A percentile compares a stretch with the other conserved stretches of the same genome.
These are phyloP conservation scores for Penicillium salamii DNA, from an alignment of 495 filamentous ascomycete genomes.

Conservation along the genomic window DNA sequence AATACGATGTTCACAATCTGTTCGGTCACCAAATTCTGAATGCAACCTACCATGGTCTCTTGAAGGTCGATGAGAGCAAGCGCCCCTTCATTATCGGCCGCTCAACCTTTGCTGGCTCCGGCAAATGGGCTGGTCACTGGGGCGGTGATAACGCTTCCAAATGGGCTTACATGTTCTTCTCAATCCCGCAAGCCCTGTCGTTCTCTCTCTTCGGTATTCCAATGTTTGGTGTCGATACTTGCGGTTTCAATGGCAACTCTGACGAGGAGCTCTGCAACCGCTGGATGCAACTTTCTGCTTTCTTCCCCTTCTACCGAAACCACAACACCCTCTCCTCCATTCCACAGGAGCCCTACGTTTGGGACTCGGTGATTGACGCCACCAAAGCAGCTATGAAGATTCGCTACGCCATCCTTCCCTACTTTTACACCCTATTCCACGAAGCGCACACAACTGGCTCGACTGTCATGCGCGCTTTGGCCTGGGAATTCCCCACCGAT, in stretches of 20 bases:
- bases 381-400: constrained; percentile 67
- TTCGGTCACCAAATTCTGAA: constrained; percentile 74
- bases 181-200: constrained; percentile 75
- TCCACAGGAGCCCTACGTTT: constrained; percentile 74
- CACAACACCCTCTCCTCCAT: constrained; percentile 66
- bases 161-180: constrained; percentile 71
- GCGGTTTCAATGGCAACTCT: constrained; percentile 72
- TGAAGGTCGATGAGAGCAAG: constrained; percentile 58
- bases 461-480: constrained; percentile 77
- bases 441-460: constrained; percentile 63
- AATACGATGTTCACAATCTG: constrained; percentile 82
- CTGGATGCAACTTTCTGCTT: constrained; percentile 84
- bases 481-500: constrained; percentile 83
- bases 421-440: constrained; percentile 80
- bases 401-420: constrained; percentile 71
- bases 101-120: constrained; percentile 76
- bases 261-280: constrained; percentile 75
- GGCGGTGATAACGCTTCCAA: constrained; percentile 75
- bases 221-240: constrained; percentile 84
- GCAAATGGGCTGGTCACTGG: constrained; percentile 85
- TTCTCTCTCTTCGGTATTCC: constrained; percentile 83
- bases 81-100: constrained; percentile 86
- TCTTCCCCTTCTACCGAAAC: constrained; percentile 88
- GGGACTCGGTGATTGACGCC: constrained; percentile 67
- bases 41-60: constrained; percentile 74